Conservation (phyloP, 108 stramenopile species). For the Cyclotella kingstonii region DNA sequence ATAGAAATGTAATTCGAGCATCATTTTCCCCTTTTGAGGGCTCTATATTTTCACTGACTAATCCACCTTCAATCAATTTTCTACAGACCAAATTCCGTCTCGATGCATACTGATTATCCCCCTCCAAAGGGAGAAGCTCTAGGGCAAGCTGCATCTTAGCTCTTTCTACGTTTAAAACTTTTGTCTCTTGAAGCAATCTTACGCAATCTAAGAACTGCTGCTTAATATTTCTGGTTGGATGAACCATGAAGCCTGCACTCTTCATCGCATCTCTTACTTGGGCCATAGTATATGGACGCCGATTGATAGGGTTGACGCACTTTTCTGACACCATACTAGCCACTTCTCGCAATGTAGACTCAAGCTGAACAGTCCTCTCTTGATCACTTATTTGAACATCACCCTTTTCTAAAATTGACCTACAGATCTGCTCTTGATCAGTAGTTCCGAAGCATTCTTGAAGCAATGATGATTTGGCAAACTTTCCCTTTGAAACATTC, state of each 20-base stretch:
- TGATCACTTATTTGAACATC: slow-evolving; percentile 91
- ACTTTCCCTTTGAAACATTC: slow-evolving; percentile 95
- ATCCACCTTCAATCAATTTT: slow-evolving; percentile 20
- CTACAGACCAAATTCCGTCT: slow-evolving; percentile 13
- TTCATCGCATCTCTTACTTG: slow-evolving; percentile 86
- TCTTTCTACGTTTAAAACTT: slow-evolving; percentile 89
- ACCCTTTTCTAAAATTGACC: slow-evolving; percentile 83
- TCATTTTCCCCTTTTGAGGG: background rate
- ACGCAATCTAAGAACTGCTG: slow-evolving; percentile 96
- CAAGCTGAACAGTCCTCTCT: slow-evolving; percentile 79
- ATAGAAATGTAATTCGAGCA: slow-evolving; percentile 36
- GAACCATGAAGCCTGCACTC: slow-evolving; percentile 84
- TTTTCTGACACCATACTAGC: slow-evolving; percentile 91
- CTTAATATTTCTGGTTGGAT: slow-evolving; percentile 88
- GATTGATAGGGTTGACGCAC: slow-evolving; percentile 85
- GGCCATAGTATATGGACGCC: slow-evolving; percentile 87
- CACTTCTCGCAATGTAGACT: slow-evolving; percentile 82
- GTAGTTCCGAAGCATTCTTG: slow-evolving; percentile 84
- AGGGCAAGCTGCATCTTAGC: slow-evolving; percentile 93
- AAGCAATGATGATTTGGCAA: slow-evolving; percentile 86
- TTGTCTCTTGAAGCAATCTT: slow-evolving; percentile 66
- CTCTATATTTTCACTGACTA: slow-evolving; percentile 16
- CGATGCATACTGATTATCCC: slow-evolving; percentile 25
- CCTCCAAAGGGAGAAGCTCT: slow-evolving; percentile 26
- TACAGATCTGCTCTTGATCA: slow-evolving; percentile 76